A percentile compares a stretch with the other conserved stretches of the same genome.
These are phyloP conservation scores for Coemansia sp. DNA, from an alignment of 192 early-diverging fungal genomes.

Conservation along the genomic window DNA sequence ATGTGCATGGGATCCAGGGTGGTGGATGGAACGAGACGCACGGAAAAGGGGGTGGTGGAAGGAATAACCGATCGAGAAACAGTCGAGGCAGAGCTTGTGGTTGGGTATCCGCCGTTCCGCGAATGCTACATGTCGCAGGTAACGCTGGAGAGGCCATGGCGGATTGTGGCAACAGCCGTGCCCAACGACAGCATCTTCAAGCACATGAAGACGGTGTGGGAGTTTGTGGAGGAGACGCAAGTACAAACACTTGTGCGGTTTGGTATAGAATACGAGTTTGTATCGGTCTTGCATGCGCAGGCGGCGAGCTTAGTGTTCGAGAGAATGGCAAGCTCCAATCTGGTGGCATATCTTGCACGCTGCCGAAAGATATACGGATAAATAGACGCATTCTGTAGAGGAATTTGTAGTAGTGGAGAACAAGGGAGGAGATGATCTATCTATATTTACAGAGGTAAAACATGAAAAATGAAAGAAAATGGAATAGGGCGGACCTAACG, in stretches of 20 bases:
- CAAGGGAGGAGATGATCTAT: too few relatives aligned
- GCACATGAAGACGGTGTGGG: conserved; percentile 43
- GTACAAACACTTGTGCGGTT: conserved; percentile 62
- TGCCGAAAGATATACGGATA: conserved; percentile 34
- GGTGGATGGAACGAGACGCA: conserved; percentile 25
- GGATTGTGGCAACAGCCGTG: conserved; percentile 60
- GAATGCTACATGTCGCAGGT: conserved; percentile 82
- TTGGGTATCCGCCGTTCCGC: conserved; percentile 76
- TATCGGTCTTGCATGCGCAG: conserved; percentile 76
- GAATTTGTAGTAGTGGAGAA: not conserved
- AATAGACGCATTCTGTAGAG: not conserved
- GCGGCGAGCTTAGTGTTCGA: conserved; percentile 79
- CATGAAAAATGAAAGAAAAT: not conserved
- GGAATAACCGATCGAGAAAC: conserved; percentile 15
- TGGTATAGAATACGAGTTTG: conserved; percentile 79
- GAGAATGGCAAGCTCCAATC: conserved; percentile 60
- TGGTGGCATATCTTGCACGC: conserved; percentile 39
- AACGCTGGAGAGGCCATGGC: conserved; percentile 61
- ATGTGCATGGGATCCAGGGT: conserved; percentile 73
- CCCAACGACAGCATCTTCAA: conserved; percentile 39
- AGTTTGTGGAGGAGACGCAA: conserved; percentile 15
- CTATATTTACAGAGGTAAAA: not conserved
- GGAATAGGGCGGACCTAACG: not conserved
- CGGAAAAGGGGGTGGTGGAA: not conserved
- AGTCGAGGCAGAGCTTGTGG: conserved; percentile 72